Conservation (phyloP, 805 yeast genomes). For the Clavispora santaluciae region DNA sequence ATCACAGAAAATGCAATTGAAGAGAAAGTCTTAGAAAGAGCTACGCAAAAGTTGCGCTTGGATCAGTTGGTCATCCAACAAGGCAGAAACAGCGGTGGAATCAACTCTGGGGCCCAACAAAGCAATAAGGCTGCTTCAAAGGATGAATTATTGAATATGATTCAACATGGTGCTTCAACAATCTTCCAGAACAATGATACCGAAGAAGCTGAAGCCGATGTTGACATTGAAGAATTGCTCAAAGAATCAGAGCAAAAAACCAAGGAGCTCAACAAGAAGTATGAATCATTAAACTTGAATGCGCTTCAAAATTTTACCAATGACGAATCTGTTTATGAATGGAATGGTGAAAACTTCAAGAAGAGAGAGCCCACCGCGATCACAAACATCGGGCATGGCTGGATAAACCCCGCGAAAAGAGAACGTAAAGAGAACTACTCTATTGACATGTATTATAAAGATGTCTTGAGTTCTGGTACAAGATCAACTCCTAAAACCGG, state of each 20-base stretch:
- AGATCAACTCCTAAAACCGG: conserved; percentile 38
- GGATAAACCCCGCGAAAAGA: conserved; percentile 85
- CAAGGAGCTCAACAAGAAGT: conserved; percentile 54
- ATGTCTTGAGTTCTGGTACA: conserved; percentile 65
- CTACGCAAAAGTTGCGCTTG: conserved; percentile 70
- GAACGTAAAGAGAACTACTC: conserved; percentile 82
- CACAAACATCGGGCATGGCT: conserved; percentile 49
- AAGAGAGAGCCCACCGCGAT: conserved; percentile 47
- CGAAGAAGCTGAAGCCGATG: conserved; percentile 40
- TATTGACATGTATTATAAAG: conserved; percentile 82
- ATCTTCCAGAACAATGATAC: conserved; percentile 38
- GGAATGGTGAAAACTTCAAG: conserved; percentile 83
- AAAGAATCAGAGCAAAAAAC: conserved; percentile 62
- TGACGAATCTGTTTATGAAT: conserved; percentile 68
- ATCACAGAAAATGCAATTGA: conserved; percentile 81
- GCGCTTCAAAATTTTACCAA: conserved; percentile 73
- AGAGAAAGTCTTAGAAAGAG: conserved; percentile 76
- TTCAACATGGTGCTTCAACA: conserved; percentile 76
- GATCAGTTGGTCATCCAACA: conserved; percentile 84
- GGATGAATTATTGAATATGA: conserved; percentile 74
- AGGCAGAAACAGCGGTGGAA: conserved; percentile 43
- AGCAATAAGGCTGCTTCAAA: conserved; percentile 46
- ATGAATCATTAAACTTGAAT: conserved; percentile 64
- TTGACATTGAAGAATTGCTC: conserved; percentile 59
- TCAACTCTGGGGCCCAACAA: conserved; percentile 25